These are phyloP conservation scores for Sordaria brevicollis DNA, from an alignment of 495 filamentous ascomycete genomes.

Conservation along the genomic window DNA sequence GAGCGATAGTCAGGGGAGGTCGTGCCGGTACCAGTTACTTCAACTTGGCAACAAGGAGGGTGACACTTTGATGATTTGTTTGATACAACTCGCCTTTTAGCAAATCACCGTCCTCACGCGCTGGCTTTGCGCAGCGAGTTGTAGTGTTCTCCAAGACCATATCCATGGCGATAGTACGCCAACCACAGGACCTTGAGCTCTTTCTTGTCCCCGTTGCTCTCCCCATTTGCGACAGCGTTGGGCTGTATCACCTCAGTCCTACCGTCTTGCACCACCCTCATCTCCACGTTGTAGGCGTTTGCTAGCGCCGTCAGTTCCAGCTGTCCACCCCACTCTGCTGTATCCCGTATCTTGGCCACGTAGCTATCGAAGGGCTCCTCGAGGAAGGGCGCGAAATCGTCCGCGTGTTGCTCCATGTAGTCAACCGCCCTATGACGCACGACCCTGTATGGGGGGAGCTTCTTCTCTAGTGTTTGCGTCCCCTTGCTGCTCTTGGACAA, in stretches of 20 bases:
- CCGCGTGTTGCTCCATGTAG: constrained; percentile 41
- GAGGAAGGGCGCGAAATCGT: constrained; percentile 53
- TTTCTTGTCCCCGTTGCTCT: constrained; percentile 10
- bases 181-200: constrained; percentile 58
- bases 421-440: constrained; percentile 47
- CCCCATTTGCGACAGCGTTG: constrained; percentile 18
- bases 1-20: not conserved
- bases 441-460: constrained; percentile 35
- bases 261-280: constrained; percentile 81
- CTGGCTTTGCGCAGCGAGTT: constrained; percentile 61
- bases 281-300: constrained; percentile 68
- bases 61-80: not conserved
- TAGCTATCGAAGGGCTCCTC: constrained; percentile 73
- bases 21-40: not conserved
- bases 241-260: constrained; percentile 63
- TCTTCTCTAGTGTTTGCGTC: constrained; percentile 4
- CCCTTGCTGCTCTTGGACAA: constrained; percentile 7
- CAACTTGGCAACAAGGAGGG: not conserved
- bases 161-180: constrained; percentile 88
- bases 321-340: constrained; percentile 95
- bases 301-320: constrained; percentile 80
- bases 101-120: constrained; percentile 12
- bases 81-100: not conserved
- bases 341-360: constrained; percentile 66
- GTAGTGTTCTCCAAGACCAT: constrained; percentile 92